phyloP scores from a whole-genome alignment of 2,329 filamentous ascomycete species.

The Fusarium sp. region DNA sequence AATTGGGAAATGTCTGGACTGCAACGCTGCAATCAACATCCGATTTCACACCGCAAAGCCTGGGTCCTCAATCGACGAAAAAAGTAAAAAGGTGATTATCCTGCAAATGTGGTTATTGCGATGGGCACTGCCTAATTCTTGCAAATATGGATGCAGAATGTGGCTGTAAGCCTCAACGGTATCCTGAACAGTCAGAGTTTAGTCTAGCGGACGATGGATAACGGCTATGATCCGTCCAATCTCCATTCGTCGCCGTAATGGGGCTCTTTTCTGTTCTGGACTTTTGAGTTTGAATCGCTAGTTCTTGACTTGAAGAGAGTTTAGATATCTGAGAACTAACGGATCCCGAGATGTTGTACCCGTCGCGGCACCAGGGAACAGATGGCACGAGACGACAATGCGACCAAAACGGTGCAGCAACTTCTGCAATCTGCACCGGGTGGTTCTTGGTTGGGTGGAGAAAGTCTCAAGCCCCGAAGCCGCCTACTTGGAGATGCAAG shows the following conservation, averaged over 20 bases:
- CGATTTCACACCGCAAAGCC: slow-evolving; percentile 17
- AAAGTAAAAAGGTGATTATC: not conserved
- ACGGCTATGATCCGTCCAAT: slow-evolving; percentile 25
- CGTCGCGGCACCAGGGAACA: slow-evolving; percentile 27
- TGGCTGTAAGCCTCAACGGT: slow-evolving; percentile 6
- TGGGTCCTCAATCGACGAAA: slow-evolving; percentile 5
- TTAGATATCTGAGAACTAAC: slow-evolving; percentile 15
- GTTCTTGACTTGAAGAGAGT: slow-evolving; percentile 17
- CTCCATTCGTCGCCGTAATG: slow-evolving; percentile 17
- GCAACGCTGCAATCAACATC: slow-evolving; percentile 34
- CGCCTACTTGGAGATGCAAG: slow-evolving; percentile 23
- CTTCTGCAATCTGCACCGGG: slow-evolving; percentile 36
- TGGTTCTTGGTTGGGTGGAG: slow-evolving; percentile 23
- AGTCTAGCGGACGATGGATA: slow-evolving; percentile 11
- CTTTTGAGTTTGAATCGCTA: slow-evolving; percentile 39
- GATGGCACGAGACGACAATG: slow-evolving; percentile 38
- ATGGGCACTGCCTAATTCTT: not conserved
- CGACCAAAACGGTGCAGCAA: slow-evolving; percentile 38
- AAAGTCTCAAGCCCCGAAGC: slow-evolving; percentile 37
- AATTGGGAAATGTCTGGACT: slow-evolving; percentile 22
- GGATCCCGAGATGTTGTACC: slow-evolving; percentile 23
- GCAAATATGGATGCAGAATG: not conserved
- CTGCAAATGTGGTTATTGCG: slow-evolving; percentile 1
- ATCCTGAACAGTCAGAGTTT: slow-evolving; percentile 6
- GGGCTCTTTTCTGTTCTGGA: slow-evolving; percentile 28